A percentile compares a stretch with the other conserved stretches of the same genome.
Evolutionary conservation across 345 rosid species (phyloP).

Genomic region (Xanthoceras sorbifolium): DNA sequence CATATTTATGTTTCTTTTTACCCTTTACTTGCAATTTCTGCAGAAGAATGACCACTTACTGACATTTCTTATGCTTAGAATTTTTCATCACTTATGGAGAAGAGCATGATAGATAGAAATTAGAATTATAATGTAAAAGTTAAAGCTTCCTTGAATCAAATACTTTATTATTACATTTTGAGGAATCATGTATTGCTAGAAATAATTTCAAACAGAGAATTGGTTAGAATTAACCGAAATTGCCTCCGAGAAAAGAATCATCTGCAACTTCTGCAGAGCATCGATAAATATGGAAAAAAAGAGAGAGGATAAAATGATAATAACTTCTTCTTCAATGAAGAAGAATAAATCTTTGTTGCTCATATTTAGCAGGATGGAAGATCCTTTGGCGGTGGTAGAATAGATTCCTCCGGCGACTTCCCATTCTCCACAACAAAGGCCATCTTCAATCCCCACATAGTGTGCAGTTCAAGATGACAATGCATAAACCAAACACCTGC

Average conservation of each 20-base stretch:
- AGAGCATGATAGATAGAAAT: background rate
- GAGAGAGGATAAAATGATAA: background rate
- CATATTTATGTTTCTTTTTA: too few species aligned
- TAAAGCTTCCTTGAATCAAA: slow-evolving; percentile 7
- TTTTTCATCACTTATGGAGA: background rate
- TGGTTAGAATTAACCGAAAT: slow-evolving; percentile 17
- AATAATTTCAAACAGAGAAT: slow-evolving; percentile 35
- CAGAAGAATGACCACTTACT: too few species aligned
- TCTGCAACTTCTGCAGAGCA: slow-evolving; percentile 23
- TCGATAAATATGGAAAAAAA: slow-evolving; percentile 7
- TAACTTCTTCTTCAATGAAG: background rate
- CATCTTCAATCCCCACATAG: slow-evolving; percentile 65
- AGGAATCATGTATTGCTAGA: background rate
- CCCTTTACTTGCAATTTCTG: too few species aligned
- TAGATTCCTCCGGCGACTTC: slow-evolving; percentile 37
- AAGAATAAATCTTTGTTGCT: background rate
- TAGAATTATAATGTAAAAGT: background rate
- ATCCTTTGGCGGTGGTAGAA: slow-evolving; percentile 51
- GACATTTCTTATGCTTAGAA: too few species aligned
- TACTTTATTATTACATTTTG: slow-evolving; percentile 18
- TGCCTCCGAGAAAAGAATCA: slow-evolving; percentile 31
- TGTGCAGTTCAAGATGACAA: slow-evolving; percentile 49
- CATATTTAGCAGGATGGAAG: slow-evolving; percentile 47
- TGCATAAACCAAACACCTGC: slow-evolving; percentile 57
- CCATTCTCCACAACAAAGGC: slow-evolving; percentile 60